phyloP scores from a whole-genome alignment of 164 flowering plant species.

The Stephania cephalantha region DNA sequence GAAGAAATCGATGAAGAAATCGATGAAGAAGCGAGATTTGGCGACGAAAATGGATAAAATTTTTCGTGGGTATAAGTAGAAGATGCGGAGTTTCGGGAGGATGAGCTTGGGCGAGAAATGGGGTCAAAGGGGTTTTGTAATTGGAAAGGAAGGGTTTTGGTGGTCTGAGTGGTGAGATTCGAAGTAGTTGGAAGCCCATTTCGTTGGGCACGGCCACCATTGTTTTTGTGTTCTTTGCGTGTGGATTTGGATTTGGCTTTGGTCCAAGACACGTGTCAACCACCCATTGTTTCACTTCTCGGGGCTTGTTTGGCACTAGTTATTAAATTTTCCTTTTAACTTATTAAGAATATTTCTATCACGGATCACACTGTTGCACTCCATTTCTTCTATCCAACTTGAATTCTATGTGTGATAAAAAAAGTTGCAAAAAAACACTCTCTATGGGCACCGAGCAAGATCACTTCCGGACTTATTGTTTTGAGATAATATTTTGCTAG shows the following conservation, averaged over 20 bases:
- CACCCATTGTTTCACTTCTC: too few relatives aligned
- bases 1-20: constrained; percentile 4
- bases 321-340: too few relatives aligned
- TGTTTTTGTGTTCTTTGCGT: not conserved
- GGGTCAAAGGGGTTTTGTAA: constrained; percentile 3
- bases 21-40: not conserved
- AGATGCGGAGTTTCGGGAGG: not conserved
- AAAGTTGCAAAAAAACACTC: too few relatives aligned
- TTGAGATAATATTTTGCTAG: not conserved
- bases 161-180: constrained; percentile 8
- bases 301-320: too few relatives aligned
- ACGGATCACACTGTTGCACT: too few relatives aligned
- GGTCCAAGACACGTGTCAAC: too few relatives aligned
- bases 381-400: too few relatives aligned
- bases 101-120: constrained; percentile 7
- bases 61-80: not conserved
- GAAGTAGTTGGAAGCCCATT: constrained; percentile 15
- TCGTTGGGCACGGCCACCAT: not conserved
- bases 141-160: constrained; percentile 4
- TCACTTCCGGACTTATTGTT: not conserved
- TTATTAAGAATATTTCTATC: too few relatives aligned
- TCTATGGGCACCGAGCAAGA: not conserved
- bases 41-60: not conserved
- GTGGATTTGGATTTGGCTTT: not conserved
- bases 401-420: too few relatives aligned